phyloP scores from a whole-genome alignment of 164 flowering plant genomes.

The Dillenia turbinata region DNA sequence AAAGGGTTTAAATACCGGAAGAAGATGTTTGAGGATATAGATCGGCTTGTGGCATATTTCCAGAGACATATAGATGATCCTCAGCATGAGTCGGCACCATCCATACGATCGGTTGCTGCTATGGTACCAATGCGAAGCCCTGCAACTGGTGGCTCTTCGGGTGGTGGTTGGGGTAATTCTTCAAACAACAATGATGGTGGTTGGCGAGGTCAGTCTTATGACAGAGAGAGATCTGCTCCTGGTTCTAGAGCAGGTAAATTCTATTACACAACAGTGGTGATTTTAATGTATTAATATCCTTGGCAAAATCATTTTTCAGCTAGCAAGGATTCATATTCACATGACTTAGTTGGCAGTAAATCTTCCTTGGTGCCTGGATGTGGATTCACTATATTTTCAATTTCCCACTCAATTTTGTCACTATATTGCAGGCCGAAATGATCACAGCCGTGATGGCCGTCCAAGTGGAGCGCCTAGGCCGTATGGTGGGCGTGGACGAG shows the following conservation, averaged over 20 bases:
- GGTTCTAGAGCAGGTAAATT: slow-evolving; percentile 64
- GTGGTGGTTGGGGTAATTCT: slow-evolving; percentile 67
- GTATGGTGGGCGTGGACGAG: slow-evolving; percentile 61
- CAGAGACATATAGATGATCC: slow-evolving; percentile 91
- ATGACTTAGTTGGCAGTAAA: no score
- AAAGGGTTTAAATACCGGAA: slow-evolving; percentile 89
- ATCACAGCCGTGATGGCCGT: slow-evolving; percentile 48
- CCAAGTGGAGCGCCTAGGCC: slow-evolving; percentile 67
- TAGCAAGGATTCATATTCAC: no score
- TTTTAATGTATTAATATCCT: no score
- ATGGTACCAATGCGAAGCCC: slow-evolving; percentile 95
- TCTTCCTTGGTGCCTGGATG: no score
- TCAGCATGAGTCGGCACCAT: slow-evolving; percentile 48
- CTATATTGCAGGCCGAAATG: slow-evolving; percentile 42
- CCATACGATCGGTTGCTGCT: slow-evolving; percentile 88
- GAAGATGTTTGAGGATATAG: slow-evolving; percentile 80
- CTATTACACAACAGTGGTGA: no score
- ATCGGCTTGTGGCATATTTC: slow-evolving; percentile 84
- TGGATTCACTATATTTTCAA: no score
- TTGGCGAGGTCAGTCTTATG: slow-evolving; percentile 57
- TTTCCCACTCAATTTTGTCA: no score
- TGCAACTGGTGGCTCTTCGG: slow-evolving; percentile 63
- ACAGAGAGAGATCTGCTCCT: slow-evolving; percentile 59
- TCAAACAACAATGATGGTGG: slow-evolving; percentile 40
- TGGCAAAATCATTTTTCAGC: no score